Conservation (phyloP, 2,329 filamentous ascomycete species). For the Penicillium sp. region DNA sequence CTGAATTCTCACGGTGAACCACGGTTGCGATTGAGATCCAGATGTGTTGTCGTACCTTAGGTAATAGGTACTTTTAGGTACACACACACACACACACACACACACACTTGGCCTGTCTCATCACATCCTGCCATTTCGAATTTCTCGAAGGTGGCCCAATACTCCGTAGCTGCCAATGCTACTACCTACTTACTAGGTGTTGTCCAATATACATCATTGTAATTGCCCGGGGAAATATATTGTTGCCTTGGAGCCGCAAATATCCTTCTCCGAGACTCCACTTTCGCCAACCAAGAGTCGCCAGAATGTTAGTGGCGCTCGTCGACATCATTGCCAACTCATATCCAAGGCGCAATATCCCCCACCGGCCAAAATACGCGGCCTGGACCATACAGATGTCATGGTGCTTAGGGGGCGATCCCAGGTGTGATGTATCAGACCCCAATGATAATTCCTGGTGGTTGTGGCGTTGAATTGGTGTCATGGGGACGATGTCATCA, state of each 20-base stretch:
- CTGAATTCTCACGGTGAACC: background rate
- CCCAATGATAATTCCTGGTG: background rate
- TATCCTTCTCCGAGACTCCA: constrained; percentile 5
- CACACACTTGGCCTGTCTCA: background rate
- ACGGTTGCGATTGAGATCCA: background rate
- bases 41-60: background rate
- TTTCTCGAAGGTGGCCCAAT: background rate
- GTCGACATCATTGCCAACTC: constrained; percentile 19
- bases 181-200: background rate
- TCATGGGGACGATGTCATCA: background rate
- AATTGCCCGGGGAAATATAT: background rate
- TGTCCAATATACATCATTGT: background rate
- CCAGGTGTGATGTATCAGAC: background rate
- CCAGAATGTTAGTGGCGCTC: constrained; percentile 3
- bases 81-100: background rate
- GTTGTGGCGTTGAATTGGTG: background rate
- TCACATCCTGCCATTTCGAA: background rate
- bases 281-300: constrained; percentile 6
- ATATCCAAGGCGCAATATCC: background rate
- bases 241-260: constrained; percentile 23
- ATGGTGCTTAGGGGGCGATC: background rate
- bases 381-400: background rate
- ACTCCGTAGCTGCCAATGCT: background rate
- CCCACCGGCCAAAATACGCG: background rate
- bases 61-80: background rate